These are phyloP conservation scores for Elongisporangium undulatum DNA, from an alignment of 352 stramenopile genomes.

Conservation along the genomic window DNA sequence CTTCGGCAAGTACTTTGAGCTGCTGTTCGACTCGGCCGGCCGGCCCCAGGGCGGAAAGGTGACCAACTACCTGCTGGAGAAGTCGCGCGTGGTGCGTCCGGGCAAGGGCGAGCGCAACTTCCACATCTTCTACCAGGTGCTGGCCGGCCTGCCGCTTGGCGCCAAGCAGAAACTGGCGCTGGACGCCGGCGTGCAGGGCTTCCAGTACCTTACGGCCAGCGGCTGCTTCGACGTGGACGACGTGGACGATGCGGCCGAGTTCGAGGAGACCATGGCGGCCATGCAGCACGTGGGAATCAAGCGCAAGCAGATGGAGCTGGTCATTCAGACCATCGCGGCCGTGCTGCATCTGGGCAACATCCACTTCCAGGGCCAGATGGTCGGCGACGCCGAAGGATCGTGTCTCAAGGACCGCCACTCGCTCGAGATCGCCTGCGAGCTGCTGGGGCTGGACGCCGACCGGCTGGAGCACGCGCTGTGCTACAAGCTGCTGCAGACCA, in stretches of 20 bases:
- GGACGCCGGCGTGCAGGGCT: constrained; percentile 67
- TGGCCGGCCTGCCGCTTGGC: constrained; percentile 56
- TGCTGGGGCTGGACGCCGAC: constrained; percentile 62
- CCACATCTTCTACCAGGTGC: constrained; percentile 94
- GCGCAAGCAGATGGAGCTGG: constrained; percentile 85
- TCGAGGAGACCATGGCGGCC: constrained; percentile 80
- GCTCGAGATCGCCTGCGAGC: constrained; percentile 57
- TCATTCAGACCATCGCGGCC: constrained; percentile 76
- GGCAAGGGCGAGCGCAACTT: constrained; percentile 91
- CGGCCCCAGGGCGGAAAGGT: constrained; percentile 84
- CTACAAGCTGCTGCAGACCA: constrained; percentile 85
- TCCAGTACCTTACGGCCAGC: constrained; percentile 86
- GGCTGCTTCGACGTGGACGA: constrained; percentile 90
- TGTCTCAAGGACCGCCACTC: constrained; percentile 38
- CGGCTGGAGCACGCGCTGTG: constrained; percentile 70
- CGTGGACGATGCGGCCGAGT: constrained; percentile 88
- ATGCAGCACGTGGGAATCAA: constrained; percentile 90
- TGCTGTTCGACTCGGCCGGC: constrained; percentile 89
- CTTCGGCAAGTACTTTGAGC: constrained; percentile 95
- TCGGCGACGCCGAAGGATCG: constrained; percentile 74
- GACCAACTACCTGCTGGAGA: constrained; percentile 92
- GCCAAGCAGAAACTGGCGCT: constrained; percentile 71
- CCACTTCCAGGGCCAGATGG: constrained; percentile 49
- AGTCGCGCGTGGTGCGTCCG: constrained; percentile 84
- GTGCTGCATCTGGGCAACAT: constrained; percentile 82